These are phyloP conservation scores for Quambalaria eucalypti DNA, from an alignment of 1,284 basidiomycete species.

Conservation along the genomic window DNA sequence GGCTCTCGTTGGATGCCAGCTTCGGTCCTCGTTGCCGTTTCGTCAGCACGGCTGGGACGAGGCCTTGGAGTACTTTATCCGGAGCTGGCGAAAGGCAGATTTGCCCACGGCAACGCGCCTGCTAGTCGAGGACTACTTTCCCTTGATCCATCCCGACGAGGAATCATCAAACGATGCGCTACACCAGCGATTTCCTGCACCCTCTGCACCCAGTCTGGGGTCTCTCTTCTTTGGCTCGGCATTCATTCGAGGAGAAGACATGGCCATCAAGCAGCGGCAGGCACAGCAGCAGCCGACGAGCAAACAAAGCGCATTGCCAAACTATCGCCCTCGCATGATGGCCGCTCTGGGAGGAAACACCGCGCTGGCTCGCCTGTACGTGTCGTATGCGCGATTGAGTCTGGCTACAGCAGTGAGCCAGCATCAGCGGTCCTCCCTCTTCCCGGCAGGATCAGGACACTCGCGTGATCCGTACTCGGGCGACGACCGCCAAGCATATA, in stretches of 20 bases:
- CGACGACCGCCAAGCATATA: not conserved
- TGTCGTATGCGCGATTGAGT: constrained; percentile 24
- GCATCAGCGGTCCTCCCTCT: constrained; percentile 18
- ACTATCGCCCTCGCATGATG: constrained; percentile 19
- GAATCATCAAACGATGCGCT: constrained; percentile 3
- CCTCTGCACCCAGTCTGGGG: too few species aligned
- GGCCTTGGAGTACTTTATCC: constrained; percentile 28
- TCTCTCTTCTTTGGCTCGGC: too few species aligned
- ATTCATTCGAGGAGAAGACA: too few species aligned
- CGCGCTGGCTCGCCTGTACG: constrained; percentile 25
- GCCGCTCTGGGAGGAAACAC: constrained; percentile 28
- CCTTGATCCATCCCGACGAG: constrained; percentile 13
- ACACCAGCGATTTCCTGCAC: constrained; percentile 8
- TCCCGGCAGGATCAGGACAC: constrained; percentile 15
- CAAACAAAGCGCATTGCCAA: not conserved
- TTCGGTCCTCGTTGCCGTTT: constrained; percentile 2
- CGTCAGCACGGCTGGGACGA: constrained; percentile 11
- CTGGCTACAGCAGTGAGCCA: constrained; percentile 13
- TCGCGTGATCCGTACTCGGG: not conserved
- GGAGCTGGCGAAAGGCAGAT: constrained; percentile 26
- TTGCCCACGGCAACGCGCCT: constrained; percentile 24
- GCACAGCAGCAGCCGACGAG: constrained; percentile 4
- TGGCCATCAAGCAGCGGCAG: too few species aligned
- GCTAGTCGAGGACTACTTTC: constrained; percentile 27
- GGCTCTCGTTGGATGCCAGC: constrained; percentile 25